Base-by-base conservation (phyloP, 768 basidiomycete species). In the Hydnum rufescens region DNA sequence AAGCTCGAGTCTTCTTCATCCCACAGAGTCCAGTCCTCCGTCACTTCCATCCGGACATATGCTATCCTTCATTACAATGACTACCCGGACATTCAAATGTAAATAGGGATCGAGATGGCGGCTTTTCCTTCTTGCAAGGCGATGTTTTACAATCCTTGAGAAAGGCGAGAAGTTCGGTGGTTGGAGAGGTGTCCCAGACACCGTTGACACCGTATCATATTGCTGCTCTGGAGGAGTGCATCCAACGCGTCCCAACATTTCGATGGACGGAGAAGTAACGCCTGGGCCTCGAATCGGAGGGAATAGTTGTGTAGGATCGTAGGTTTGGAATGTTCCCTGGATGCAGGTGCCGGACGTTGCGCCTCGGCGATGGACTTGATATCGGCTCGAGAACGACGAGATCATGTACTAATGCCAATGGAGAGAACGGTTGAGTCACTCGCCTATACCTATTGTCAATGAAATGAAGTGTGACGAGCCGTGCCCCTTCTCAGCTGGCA, bases 161-260 rank as follows among this genome's bases (percentile, higher is more conserved):
- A 67, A 96, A 96, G 2, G 67, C 64, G 26, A 87, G 72, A 23
- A 96, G 74, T 62, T 93, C 84, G 4, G 62, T n/a, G 60, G 62
- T 92, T 78, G 52, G 70, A 74, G 54, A 95, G 71, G 67, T 92
- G 85, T 2, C 87, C 85, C 16, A 96, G 72, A 67, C 92, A 93
- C 93, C 93, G 96, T 64, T 99, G 93, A 60, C 86, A 87, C 92
- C 87, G 90, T 53, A 93, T 74, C 51, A 90, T 74, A 64, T 31
- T 74, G 74, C 5, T 29, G 18, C 6, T 29, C 49, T 50, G 49
- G 49, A 25, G 68, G 68, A 13, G 26, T 8, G 8, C 13, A 13
- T 2, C 86, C 86, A 4, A 88, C 67, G 13, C 82, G 76, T 49
- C 77, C 82, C 26, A 82, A 62, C 54, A 75, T 70, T 32, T 64